These are phyloP conservation scores for Phallus indusiatus DNA, from an alignment of 768 basidiomycete species.

Conservation along the genomic window DNA sequence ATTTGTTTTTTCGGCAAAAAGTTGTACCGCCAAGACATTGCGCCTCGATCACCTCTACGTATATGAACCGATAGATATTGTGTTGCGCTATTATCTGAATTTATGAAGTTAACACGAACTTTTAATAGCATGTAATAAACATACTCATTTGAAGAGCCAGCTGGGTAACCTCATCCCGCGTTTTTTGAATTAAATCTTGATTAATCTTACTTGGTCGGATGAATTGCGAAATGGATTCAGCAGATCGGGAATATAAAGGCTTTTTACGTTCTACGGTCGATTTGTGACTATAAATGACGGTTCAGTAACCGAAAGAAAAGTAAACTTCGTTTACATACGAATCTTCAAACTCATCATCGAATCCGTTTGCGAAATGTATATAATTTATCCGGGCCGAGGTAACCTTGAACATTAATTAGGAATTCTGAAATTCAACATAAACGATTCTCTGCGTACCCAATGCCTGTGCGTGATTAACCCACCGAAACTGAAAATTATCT, in stretches of 20 bases:
- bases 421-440: neutral
- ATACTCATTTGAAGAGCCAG: neutral
- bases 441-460: slow-evolving; percentile 36
- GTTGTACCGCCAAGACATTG: slow-evolving; percentile 35
- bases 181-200: slow-evolving; percentile 36
- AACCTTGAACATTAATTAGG: neutral
- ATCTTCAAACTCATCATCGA: slow-evolving; percentile 50
- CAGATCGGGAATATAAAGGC: slow-evolving; percentile 41
- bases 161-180: slow-evolving; percentile 35
- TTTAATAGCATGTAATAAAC: neutral
- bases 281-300: neutral
- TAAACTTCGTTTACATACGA: slow-evolving; percentile 33
- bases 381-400: slow-evolving; percentile 51
- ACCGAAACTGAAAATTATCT: slow-evolving; percentile 2
- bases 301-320: neutral
- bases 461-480: slow-evolving; percentile 31
- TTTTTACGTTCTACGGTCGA: slow-evolving; percentile 36
- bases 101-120: neutral
- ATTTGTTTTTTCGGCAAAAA: slow-evolving; percentile 29
- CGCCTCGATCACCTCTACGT: slow-evolving; percentile 49
- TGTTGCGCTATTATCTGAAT: neutral
- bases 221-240: slow-evolving; percentile 37
- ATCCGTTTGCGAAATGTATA: slow-evolving; percentile 51
- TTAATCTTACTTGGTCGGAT: slow-evolving; percentile 45
- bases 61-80: slow-evolving; percentile 51